Base-by-base conservation (phyloP, 1,284 basidiomycete genomes). In the Pholiota adiposa region DNA sequence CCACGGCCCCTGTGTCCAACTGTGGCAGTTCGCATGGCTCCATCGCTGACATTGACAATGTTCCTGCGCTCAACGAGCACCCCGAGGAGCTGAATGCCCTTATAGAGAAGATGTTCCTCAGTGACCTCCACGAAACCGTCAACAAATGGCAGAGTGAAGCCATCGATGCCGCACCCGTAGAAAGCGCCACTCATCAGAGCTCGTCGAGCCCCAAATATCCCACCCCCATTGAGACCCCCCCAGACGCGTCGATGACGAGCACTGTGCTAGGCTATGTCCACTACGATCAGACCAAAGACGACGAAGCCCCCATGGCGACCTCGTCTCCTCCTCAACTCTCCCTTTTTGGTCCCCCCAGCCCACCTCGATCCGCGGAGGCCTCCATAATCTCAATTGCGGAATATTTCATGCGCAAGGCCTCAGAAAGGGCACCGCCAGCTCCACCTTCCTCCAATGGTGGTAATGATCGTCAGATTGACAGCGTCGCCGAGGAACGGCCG, bases 351-450 rank as follows among this genome's bases (percentile, higher is more conserved):
- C 12, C 53, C 12, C 40, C 40, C 31, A 40, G 34, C 34, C 23
- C 51, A 25, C 25, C 34, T 9, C 27, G 19, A 33, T 48, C 46
- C 16, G 51, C 25, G 27, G 58, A 52, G 50, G 44, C 40, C 43
- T 27, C 49, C 5, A 23, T 49, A 19, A 63, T 63, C 25, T 65
- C 61, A 12, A 65, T 65, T 21, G 63, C 60, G 16, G 60, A 61
- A 40, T 63, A 65, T 43, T 61, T 63, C 54, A 56, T 57, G 18
- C 61, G 53, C 27, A 65, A 63, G 31, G 61, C 63, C 11, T 16
- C 43, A 3, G 59, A 58, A 19, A 48, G 49, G 18, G 29, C 27
- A 1, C 6, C 36, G 11, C 34, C 54, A 14, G 29, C 27, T 2
- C 6, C 36, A 12, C 34, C 54, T 3, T 36, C 33, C 34, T 16